Evolutionary conservation across 805 yeast species (phyloP).

Genomic region (Ogataea glucozyma): DNA sequence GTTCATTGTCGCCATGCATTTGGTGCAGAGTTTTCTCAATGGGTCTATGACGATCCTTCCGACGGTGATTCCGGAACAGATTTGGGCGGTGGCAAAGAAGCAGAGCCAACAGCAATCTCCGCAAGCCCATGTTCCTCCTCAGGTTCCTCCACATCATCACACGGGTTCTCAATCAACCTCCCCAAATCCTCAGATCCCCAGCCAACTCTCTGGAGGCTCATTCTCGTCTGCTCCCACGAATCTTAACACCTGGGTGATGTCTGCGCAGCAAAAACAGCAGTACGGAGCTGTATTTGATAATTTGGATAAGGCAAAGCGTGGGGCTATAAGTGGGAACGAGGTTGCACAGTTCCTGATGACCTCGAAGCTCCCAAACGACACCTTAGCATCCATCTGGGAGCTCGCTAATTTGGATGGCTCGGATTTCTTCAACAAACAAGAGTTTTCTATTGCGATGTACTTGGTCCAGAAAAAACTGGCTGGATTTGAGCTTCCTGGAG

Average conservation of each 20-base stretch:
- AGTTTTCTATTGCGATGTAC: conserved; percentile 92
- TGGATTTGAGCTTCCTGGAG: conserved; percentile 74
- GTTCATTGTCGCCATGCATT: conserved; percentile 91
- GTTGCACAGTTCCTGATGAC: conserved; percentile 89
- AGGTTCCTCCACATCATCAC: conserved; percentile 7
- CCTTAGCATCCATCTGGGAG: conserved; percentile 91
- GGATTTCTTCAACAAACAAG: conserved; percentile 76
- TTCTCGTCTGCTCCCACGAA: conserved; percentile 21
- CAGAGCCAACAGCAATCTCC: conserved; percentile 13
- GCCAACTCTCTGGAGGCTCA: conserved; percentile 19
- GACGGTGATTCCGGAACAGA: conserved; percentile 33
- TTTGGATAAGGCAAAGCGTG: conserved; percentile 65
- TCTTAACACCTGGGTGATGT: conserved; percentile 56
- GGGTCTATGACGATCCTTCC: conserved; percentile 53
- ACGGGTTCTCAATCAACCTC: conserved; percentile 15
- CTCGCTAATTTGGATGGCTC: conserved; percentile 85
- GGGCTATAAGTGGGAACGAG: conserved; percentile 69
- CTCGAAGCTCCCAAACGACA: conserved; percentile 81
- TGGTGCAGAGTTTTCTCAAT: conserved; percentile 78
- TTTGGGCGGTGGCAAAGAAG: conserved; percentile 35
- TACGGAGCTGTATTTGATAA: conserved; percentile 78
- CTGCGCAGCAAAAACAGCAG: conserved; percentile 69
- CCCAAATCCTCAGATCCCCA: conserved; percentile 20
- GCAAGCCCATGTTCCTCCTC: conserved; percentile 16
- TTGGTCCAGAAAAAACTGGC: conserved; percentile 81